Evolutionary conservation across 176 grass and related monocot genomes (phyloP), one percentile per base, ranked within the genome.

Genomic region (Juncus inflexus): DNA sequence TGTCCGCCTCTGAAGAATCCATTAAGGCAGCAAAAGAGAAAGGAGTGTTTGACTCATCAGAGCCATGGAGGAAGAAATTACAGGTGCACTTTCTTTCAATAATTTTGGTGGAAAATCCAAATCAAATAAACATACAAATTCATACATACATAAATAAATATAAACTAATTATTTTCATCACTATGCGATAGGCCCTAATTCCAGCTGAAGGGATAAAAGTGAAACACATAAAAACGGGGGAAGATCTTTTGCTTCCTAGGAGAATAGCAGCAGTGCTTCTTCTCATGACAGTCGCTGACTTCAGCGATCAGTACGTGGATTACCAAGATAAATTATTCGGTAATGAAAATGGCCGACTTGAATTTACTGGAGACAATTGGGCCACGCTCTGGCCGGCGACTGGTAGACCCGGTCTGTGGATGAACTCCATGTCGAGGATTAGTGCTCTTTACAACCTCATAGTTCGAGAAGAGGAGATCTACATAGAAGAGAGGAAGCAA

Each of bases 241-340:
- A 95, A 63, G 68, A 72, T 1, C 86, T 96, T 39, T 40, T 40
- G 37, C 55, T 95, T 60, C 75, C 91, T 36, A 50, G 90, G 57
- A 36, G 76, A 50, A 61, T 83, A 36, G 10, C 73, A 13, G 84
- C 76, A 10, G 60, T 49, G 6, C 90, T 96, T 80, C 36, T 96
- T 12, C 64, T 90, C 7, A 85, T 96, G 78, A 85, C 91, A 11
- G 41, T 96, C 6, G 83, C 75, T 2, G 91, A 96, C 68, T 85
- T 83, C 69, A 84, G 86, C 49, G 86, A 95, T 68, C 91, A 96
- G 81, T 68, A 78, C 40, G 62, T 79, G 3, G 91, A 90, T 74
- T 96, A 81, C 70, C 87, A 96, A 70, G 91, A 96, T 81, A 59
- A 81, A 37, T 79, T 90, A 0, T 96, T 90, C 58, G 4, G 5